Base-by-base conservation (phyloP, 2,329 filamentous ascomycete species). In the Graphium sp. region DNA sequence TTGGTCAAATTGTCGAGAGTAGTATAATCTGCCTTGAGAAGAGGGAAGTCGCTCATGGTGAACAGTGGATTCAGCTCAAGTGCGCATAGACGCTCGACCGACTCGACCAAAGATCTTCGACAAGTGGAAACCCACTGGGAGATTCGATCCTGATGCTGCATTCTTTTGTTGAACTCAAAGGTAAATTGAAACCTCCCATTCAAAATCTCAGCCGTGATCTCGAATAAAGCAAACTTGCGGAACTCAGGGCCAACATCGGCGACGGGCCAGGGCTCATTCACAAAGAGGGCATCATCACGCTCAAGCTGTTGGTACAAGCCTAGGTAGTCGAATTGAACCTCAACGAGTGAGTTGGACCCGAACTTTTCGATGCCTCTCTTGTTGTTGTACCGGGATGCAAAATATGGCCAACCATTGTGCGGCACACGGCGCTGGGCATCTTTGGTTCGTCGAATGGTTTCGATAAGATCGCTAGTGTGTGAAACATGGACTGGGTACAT, bases 261-360 rank as follows among this genome's bases (percentile, higher is more conserved):
- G n/a, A 27, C 30, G 10, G 25, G 14, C 7, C 10, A 16, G 6
- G 17, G 12, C 11, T 35, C 28, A 17, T 30, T 29, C n/a, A 13
- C 23, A 5, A 29, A 32, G 16, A 26, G 28, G 8, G 26, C 34
- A 7, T 49, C 50, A 3, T 46, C 39, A 1, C 45, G 40, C 31
- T 62, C 56, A 3, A 60, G 43, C 23, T 60, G 54, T 36, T 62
- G 58, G 29, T 51, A 51, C 28, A 53, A 43, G 7, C 56, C 59
- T 1, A 54, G 44, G 33, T 60, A 66, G 38, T 66, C 65, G 44
- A 66, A 62, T 0, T 56, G 41, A 2, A 66, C 35, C 36, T 66
- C 62, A 34, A 58, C 49, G 1, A 45, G 39, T n/a, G 42, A 42
- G 33, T 55, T 47, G 2, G 47, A 36, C 2, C 35, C 33, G 35